Evolutionary conservation across 1,284 basidiomycete species (phyloP).

Genomic region (Sporisorium graminicola): DNA sequence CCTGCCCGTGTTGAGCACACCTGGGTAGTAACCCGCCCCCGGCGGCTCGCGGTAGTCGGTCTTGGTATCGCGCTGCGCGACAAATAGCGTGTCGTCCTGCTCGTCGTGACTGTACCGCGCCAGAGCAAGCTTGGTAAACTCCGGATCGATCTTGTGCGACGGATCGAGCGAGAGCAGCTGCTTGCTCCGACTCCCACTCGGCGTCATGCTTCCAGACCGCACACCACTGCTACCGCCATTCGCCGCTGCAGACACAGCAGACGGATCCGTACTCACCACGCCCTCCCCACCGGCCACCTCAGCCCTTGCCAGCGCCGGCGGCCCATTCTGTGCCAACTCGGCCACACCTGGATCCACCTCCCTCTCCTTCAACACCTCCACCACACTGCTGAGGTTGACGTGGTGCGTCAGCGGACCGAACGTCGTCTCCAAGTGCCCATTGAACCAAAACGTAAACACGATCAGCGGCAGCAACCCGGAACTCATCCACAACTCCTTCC

Average conservation of each 20-base stretch:
- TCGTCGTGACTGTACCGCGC: conserved; percentile 79
- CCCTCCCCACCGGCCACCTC: conserved; percentile 7
- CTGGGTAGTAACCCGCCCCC: conserved; percentile 54
- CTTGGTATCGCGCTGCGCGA: conserved; percentile 72
- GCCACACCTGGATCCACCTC: conserved; percentile 21
- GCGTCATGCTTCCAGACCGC: conserved; percentile 17
- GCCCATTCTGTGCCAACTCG: conserved; percentile 42
- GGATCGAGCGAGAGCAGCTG: conserved; percentile 36
- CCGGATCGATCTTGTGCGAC: conserved; percentile 33
- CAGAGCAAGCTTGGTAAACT: conserved; percentile 66
- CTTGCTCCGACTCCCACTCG: conserved; percentile 23
- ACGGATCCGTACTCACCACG: conserved; percentile 12
- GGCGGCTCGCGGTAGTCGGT: conserved; percentile 65
- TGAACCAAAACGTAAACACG: conserved; percentile 81
- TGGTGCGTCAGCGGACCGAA: conserved; percentile 84
- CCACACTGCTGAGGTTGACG: conserved; percentile 70
- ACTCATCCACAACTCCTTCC: conserved; percentile 82
- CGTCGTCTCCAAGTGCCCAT: conserved; percentile 79
- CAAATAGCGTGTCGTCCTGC: conserved; percentile 93
- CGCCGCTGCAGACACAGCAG: not conserved
- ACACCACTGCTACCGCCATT: not conserved
- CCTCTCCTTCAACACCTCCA: conserved; percentile 44
- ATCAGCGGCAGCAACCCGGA: conserved; percentile 84
- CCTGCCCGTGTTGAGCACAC: conserved; percentile 57
- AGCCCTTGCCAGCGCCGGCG: conserved; percentile 15